A percentile compares a stretch with the other conserved stretches of the same genome.
Conservation (phyloP, 2,329 filamentous ascomycete species). For the Purpureocillium lavendulum region DNA sequence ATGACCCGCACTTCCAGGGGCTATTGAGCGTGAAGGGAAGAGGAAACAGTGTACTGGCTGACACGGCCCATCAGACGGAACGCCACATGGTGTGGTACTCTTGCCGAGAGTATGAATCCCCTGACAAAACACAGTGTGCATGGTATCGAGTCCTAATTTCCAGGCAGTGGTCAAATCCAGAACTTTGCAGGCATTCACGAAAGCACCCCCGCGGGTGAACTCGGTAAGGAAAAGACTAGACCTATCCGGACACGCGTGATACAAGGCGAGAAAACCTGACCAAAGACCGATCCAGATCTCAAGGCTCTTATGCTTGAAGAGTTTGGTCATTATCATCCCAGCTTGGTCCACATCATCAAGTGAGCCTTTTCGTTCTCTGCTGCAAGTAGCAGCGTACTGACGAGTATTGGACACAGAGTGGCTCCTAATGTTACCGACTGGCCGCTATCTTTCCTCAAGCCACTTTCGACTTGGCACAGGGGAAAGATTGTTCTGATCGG, state of each 20-base stretch:
- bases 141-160: not conserved
- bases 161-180: slow-evolving; percentile 2
- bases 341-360: slow-evolving; percentile 1
- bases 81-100: slow-evolving; percentile 7
- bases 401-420: slow-evolving; percentile 1
- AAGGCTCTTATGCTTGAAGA: slow-evolving; percentile 3
- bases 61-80: slow-evolving; percentile 3
- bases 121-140: no score
- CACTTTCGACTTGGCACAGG: slow-evolving; percentile 2
- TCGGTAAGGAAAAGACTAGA: no score
- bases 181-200: slow-evolving; percentile 6
- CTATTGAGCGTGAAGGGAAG: slow-evolving; percentile 1
- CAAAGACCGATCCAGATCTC: not conserved
- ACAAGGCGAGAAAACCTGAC: not conserved
- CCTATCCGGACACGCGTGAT: no score
- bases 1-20: not conserved
- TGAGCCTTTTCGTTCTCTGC: not conserved
- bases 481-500: slow-evolving; percentile 5
- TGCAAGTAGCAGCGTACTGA: no score
- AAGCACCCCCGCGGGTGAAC: no score
- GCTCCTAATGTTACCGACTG: not conserved
- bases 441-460: slow-evolving; percentile 4
- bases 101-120: slow-evolving; percentile 3
- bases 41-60: slow-evolving; percentile 1
- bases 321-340: slow-evolving; percentile 4